Conservation (phyloP, 331 rosid species). For the Acacia pycnantha region DNA sequence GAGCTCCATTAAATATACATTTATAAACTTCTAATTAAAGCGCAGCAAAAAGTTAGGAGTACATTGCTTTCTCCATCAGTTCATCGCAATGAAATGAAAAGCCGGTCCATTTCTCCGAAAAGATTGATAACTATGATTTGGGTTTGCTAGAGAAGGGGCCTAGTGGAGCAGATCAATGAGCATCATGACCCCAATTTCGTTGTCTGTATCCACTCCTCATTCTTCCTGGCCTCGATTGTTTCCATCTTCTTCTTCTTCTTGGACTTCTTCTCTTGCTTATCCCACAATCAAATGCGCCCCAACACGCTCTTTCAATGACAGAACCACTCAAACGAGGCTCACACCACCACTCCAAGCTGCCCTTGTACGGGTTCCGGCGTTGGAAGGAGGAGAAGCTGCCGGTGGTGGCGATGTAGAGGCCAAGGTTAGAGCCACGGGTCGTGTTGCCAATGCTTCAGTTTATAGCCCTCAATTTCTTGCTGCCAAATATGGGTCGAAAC, state of each 20-base stretch:
- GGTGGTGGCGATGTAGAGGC: conserved; percentile 56
- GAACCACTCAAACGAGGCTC: conserved; percentile 14
- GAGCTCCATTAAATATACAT: neutral
- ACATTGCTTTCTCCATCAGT: neutral
- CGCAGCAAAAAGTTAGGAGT: neutral
- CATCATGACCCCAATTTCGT: neutral
- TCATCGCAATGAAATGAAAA: neutral
- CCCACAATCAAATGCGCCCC: neutral
- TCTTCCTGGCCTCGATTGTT: neutral
- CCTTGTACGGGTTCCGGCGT: conserved; percentile 31
- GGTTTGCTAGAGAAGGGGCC: neutral
- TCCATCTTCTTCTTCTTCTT: neutral
- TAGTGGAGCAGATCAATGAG: neutral
- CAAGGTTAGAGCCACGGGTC: conserved; percentile 68
- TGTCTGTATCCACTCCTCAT: neutral
- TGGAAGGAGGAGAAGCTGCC: conserved; percentile 43
- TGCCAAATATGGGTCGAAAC: conserved; percentile 61
- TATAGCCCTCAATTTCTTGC: conserved; percentile 65
- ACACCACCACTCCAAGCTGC: conserved; percentile 42
- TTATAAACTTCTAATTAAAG: neutral
- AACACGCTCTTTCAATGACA: conserved; percentile 21
- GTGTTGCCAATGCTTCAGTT: conserved; percentile 66
- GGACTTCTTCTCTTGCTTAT: neutral
- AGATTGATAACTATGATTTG: neutral
- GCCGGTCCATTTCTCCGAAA: neutral